Evolutionary conservation across 179 eudicot genomes (phyloP).

Genomic region (Heliamphora pulchella): DNA sequence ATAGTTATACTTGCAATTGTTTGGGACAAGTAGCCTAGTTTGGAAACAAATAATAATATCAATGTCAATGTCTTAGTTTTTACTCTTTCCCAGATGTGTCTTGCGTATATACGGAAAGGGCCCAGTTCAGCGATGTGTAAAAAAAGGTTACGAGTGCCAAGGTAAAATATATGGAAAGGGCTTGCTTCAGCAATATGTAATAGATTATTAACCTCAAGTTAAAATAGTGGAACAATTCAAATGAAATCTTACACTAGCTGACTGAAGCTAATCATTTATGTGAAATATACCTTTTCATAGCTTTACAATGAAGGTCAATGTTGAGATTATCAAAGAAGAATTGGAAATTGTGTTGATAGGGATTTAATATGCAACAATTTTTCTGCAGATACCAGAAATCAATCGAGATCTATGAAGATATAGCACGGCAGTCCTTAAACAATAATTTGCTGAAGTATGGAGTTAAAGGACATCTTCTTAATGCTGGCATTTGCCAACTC

Average conservation of each 20-base stretch:
- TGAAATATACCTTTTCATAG: neutral
- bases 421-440: constrained; percentile 66
- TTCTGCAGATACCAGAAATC: constrained; percentile 65
- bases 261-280: neutral
- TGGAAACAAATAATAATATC: neutral
- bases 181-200: too few relatives aligned
- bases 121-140: neutral
- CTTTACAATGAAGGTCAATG: neutral
- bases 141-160: neutral
- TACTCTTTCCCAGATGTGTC: neutral
- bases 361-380: constrained; percentile 11
- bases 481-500: constrained; percentile 95
- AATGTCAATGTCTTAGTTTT: neutral
- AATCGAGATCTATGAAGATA: constrained; percentile 77
- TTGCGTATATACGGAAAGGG: neutral
- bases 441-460: constrained; percentile 76
- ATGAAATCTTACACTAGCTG: neutral
- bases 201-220: neutral
- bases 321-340: neutral
- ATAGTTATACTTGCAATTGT: neutral
- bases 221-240: neutral
- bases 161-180: too few relatives aligned
- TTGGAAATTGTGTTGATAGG: neutral
- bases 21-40: neutral
- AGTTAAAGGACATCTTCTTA: constrained; percentile 88